Base-by-base conservation (phyloP, 305 asterid genomes). In the Fraxinus dipetala region DNA sequence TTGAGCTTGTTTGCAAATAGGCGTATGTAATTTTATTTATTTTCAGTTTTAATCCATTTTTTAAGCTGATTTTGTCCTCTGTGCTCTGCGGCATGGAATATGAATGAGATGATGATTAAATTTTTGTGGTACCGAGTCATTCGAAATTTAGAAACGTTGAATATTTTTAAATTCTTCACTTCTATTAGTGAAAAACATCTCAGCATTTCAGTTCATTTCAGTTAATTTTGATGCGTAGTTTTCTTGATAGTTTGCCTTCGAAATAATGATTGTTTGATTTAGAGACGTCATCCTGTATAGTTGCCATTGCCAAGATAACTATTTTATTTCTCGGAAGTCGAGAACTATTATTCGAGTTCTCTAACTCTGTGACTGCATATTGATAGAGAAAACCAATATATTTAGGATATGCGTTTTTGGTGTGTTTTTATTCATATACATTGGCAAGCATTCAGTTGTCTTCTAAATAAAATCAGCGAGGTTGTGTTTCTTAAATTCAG, bases 401-500 rank as follows among this genome's bases (percentile, higher is more conserved):
- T 75, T 51, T 20, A 35, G 72, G 35, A 54, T 70, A 45, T 75
- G 76, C 7, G 72, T 72, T 51, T 45, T 79, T 16, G 61, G 51
- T 81, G 32, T 51, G 16, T 45, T 45, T 45, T 45, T 45, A 45
- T 45, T 45, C 22, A 4, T 51, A 24, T 86, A 79, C 78, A 63
- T 77, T 32, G 81, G 54, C 81, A 59, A 82, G 72, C 75, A n/a
- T 69, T 77, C 67, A 36, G 38, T 73, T 84, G 30, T 84, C 40
- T 76, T 61, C 75, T 75, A 24, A 77, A 82, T 85, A 75, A 26
- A 83, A 76, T 48, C 74, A 84, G 54, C 80, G 54, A 16, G 83
- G 79, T 75, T 30, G 81, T 85, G 88, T 86, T 87, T 87, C 78
- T 72, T 67, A 86, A 81, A 85, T 91, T 92, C 91, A 89, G 91